Percentiles rank a stretch among this genome's conserved stretches.
Conservation (phyloP, 495 filamentous ascomycete genomes). For the Trichoderma asperelloides region DNA sequence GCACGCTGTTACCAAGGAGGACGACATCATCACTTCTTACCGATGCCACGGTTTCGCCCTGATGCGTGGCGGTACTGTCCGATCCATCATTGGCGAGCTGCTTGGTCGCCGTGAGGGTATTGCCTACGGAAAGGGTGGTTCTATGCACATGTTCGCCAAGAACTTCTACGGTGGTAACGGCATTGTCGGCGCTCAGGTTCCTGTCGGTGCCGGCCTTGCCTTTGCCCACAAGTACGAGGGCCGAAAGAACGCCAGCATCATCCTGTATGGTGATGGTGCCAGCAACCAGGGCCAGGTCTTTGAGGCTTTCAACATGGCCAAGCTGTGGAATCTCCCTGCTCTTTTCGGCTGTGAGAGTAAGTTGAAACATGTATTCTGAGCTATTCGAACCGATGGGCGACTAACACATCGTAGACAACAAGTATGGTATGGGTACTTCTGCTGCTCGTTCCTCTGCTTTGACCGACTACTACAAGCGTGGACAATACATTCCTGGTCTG, state of each 20-base stretch:
- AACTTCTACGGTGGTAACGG: conserved; percentile 98
- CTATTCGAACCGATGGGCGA: neutral
- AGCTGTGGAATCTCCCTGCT: conserved; percentile 92
- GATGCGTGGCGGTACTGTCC: conserved; percentile 89
- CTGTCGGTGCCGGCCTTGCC: conserved; percentile 90
- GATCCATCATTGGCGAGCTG: conserved; percentile 92
- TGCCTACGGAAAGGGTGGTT: conserved; percentile 96
- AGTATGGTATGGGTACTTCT: conserved; percentile 99
- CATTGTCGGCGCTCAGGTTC: conserved; percentile 97
- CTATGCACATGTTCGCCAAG: conserved; percentile 99
- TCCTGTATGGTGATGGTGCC: conserved; percentile 94
- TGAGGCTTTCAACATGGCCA: conserved; percentile 99
- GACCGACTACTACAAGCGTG: conserved; percentile 99
- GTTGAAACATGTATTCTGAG: conserved; percentile 21
- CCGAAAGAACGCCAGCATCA: conserved; percentile 73
- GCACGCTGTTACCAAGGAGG: conserved; percentile 80
- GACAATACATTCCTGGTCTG: conserved; percentile 97
- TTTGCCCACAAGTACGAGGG: conserved; percentile 94
- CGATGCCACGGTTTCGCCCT: conserved; percentile 96
- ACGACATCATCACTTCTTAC: conserved; percentile 96
- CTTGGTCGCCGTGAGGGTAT: conserved; percentile 93
- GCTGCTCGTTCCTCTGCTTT: conserved; percentile 87
- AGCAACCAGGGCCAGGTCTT: conserved; percentile 99
- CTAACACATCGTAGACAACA: conserved; percentile 67
- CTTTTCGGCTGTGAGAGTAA: conserved; percentile 97